These are phyloP conservation scores for Penicillium soppii DNA, from an alignment of 495 filamentous ascomycete genomes.

Conservation along the genomic window DNA sequence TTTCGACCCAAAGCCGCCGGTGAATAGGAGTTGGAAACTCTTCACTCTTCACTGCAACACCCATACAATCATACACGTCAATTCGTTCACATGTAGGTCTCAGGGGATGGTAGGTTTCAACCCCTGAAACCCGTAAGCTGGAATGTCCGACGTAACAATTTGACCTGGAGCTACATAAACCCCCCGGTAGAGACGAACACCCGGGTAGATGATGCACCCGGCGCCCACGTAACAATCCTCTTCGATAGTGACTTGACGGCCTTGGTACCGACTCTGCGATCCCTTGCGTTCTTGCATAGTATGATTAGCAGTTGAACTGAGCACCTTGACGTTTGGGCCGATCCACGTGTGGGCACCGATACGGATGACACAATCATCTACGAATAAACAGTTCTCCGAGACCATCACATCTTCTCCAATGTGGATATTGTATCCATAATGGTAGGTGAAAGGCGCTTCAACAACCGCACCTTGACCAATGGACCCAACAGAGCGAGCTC, in stretches of 20 bases:
- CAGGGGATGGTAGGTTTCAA: constrained; percentile 44
- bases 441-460: constrained; percentile 88
- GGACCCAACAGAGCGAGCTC: constrained; percentile 45
- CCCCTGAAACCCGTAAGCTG: constrained; percentile 46
- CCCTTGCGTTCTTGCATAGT: constrained; percentile 76
- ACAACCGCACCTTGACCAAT: constrained; percentile 77
- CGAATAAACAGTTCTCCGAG: constrained; percentile 80
- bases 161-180: constrained; percentile 48
- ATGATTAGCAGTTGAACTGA: constrained; percentile 70
- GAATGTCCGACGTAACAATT: constrained; percentile 45
- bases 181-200: constrained; percentile 43
- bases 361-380: constrained; percentile 70
- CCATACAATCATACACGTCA: constrained; percentile 8
- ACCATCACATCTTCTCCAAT: constrained; percentile 87
- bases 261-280: constrained; percentile 68
- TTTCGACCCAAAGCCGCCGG: background rate
- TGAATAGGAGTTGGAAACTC: background rate
- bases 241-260: constrained; percentile 73
- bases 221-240: constrained; percentile 90
- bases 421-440: constrained; percentile 92
- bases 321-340: constrained; percentile 84
- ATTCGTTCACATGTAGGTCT: constrained; percentile 40
- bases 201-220: constrained; percentile 75
- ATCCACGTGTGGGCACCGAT: constrained; percentile 80
- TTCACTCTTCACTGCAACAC: background rate